Evolutionary conservation across 1,284 basidiomycete genomes (phyloP), one percentile per base, ranked within the genome.

Genomic region (Kalmanozyma brasiliensis): DNA sequence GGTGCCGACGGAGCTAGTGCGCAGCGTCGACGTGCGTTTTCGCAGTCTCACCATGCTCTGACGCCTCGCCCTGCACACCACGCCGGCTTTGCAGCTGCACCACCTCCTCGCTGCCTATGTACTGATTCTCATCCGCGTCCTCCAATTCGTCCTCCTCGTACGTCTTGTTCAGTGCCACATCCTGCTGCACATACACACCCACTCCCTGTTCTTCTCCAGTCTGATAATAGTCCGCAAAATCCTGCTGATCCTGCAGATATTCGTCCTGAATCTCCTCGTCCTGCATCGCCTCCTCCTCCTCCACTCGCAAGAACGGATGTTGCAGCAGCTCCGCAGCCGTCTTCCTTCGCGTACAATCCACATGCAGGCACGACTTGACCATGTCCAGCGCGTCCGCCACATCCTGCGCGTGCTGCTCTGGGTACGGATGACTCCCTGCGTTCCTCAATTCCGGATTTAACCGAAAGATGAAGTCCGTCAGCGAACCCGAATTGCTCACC

Each of bases 301-400:
- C 57, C 33, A 66, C 40, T 20, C 55, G 37, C 26, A 81, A 52
- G 43, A 81, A 81, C 1, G 75, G 74, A 48, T 79, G 78, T 10
- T 64, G 46, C 37, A 81, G 60, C 38, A 77, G 47, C 43, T 71
- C 60, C n/a, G 48, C 43, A 2, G 79, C 79, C 22, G 68, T 73
- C 60, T 71, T 76, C 13, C 79, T 60, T 8, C 71, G 53, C 20
- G 79, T 81, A 26, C 78, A 74, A 47, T 81, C 78, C 23, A 78
- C 52, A 29, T 79, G 73, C 29, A 81, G 49, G 35, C 76, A 80
- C 29, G 56, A 62, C 34, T 73, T 71, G 33, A 66, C 70, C 32
- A 81, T 59, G 38, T 79, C 76, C 19, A 81, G 59, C 24, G 73
- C 79, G 41, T 74, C 40, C n/a, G 61, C 55, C 11, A 80, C 76